Evolutionary conservation across 495 filamentous ascomycete genomes (phyloP), one percentile per base, ranked within the genome.

Genomic region (Geopyxis carbonaria): DNA sequence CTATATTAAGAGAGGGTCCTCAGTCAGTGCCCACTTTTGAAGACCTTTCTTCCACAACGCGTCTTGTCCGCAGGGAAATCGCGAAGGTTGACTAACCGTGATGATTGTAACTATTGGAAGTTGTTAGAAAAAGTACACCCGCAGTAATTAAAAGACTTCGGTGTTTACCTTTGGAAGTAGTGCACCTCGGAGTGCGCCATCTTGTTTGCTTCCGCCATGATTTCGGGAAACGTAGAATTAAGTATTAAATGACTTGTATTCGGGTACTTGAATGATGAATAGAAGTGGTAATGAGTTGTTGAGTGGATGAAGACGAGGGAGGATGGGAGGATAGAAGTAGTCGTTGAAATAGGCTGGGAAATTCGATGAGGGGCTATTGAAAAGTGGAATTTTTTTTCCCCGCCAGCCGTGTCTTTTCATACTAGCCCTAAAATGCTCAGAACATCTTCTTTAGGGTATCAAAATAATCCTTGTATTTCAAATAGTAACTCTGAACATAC

Each of bases 141-240:
- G 22, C 37, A 40, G 7, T 8, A 6, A 10, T 13, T 1, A 24
- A 13, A 11, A 9, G 11, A 1, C 14, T 7, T 14, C 8, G 16
- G 19, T 35, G 34, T 27, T 23, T 48, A 56, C 53, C 53, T 56
- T 37, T 56, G 53, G 50, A 56, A 56, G 42, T 56, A 56, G 29
- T 56, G 53, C 32, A 48, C 51, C 44, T 56, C 53, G 23, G 53
- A 55, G 34, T 51, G 53, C 30, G 47, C 53, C 41, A 55, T 45
- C 39, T 46, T 49, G 27, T 45, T 44, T 18, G 36, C 42, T 15
- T 34, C 32, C 45, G 47, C 46, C 22, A 31, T 42, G 10, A 6
- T 31, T 5, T n/a, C 14, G 35, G 18, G 9, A 21, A 19, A 31
- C n/a, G 32, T 11, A n/a, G 13, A 15, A 38, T 38, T 21, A 22